phyloP scores from a whole-genome alignment of 2,329 filamentous ascomycete species.

The Fusarium penzigii region DNA sequence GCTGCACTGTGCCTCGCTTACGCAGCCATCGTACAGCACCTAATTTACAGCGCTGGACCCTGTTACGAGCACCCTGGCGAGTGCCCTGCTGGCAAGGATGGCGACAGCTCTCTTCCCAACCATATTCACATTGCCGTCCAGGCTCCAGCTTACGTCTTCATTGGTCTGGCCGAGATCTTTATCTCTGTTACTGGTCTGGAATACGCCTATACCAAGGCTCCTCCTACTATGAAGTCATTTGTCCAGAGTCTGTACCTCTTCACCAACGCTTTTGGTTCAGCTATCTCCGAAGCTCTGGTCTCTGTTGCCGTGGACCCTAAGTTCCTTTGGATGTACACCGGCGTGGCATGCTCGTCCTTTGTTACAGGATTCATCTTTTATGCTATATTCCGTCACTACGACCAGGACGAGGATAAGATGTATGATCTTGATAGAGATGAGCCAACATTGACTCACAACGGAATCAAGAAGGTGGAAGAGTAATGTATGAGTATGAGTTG shows the following conservation, averaged over 20 bases:
- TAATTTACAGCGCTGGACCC: constrained; percentile 56
- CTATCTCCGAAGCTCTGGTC: constrained; percentile 62
- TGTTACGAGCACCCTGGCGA: constrained; percentile 48
- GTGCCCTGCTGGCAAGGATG: constrained; percentile 37
- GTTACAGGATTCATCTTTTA: constrained; percentile 55
- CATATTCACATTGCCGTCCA: constrained; percentile 57
- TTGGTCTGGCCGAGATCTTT: constrained; percentile 62
- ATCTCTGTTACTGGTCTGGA: constrained; percentile 69
- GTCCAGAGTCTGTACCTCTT: constrained; percentile 60
- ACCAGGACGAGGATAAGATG: constrained; percentile 40
- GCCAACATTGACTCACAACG: constrained; percentile 24
- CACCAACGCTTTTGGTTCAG: constrained; percentile 59
- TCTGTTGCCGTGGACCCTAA: constrained; percentile 63
- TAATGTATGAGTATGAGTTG: constrained; percentile 3
- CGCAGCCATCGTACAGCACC: constrained; percentile 59
- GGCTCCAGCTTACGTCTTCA: constrained; percentile 56
- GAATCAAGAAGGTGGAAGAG: constrained; percentile 20
- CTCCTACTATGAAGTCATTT: constrained; percentile 67
- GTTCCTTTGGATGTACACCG: constrained; percentile 67
- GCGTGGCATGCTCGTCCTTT: constrained; percentile 52
- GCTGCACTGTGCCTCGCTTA: constrained; percentile 57
- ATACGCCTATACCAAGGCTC: constrained; percentile 74
- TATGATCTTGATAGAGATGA: constrained; percentile 40
- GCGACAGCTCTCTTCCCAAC: constrained; percentile 37
- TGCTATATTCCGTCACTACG: constrained; percentile 40